Conservation (phyloP, 2,329 filamentous ascomycete species). For the Alternaria gansuensis region DNA sequence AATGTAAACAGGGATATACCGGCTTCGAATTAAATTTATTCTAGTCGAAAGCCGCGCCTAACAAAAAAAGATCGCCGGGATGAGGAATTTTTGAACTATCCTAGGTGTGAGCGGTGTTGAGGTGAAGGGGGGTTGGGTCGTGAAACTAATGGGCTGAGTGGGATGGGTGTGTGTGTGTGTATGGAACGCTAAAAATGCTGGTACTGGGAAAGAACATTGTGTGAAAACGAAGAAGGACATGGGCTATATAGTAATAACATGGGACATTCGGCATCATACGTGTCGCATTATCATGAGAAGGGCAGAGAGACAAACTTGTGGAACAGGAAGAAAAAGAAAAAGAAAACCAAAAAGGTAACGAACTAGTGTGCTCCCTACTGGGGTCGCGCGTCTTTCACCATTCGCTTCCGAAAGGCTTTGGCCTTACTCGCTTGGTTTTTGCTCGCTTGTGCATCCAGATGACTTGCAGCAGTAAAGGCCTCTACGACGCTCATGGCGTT, state of each 20-base stretch:
- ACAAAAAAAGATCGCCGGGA: constrained; percentile 10
- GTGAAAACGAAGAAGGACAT: constrained; percentile 13
- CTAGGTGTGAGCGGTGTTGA: constrained; percentile 9
- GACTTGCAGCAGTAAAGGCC: constrained; percentile 41
- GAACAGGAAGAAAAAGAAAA: constrained; percentile 2
- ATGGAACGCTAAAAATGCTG: constrained; percentile 10
- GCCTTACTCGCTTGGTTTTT: constrained; percentile 33
- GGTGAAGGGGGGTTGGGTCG: constrained; percentile 11
- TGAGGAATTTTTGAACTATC: constrained; percentile 15
- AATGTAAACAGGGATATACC: constrained; percentile 7
- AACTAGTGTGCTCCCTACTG: constrained; percentile 11
- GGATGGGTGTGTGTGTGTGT: constrained; percentile 15
- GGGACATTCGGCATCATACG: constrained; percentile 25
- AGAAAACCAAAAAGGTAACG: constrained; percentile 10
- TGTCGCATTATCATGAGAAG: constrained; percentile 26
- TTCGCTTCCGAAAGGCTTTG: constrained; percentile 37
- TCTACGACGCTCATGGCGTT: constrained; percentile 36
- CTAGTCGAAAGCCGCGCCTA: constrained; percentile 23
- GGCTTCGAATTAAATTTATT: constrained; percentile 22
- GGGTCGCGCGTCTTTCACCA: constrained; percentile 25
- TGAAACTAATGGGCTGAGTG: constrained; percentile 21
- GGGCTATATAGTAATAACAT: constrained; percentile 25
- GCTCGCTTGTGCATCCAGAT: constrained; percentile 36
- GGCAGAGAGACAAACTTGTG: constrained; percentile 11
- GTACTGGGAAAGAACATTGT: background rate